Percentiles rank a stretch among this genome's conserved stretches.
Evolutionary conservation across 1,284 basidiomycete species (phyloP).

Genomic region (Coniferiporia sulphurascens): DNA sequence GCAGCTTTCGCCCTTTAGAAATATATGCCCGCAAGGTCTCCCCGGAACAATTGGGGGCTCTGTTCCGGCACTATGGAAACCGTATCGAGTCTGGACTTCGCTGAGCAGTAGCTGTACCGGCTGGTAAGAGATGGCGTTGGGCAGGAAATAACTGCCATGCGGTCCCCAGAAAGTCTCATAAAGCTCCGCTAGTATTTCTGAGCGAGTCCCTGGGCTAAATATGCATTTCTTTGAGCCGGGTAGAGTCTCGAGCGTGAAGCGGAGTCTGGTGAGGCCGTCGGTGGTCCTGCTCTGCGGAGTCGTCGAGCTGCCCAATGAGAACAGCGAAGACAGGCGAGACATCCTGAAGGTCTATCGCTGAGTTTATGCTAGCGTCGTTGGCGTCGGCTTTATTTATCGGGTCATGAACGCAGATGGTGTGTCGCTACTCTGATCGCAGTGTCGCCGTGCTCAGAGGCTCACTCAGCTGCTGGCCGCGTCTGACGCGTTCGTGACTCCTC

Average conservation of each 20-base stretch:
- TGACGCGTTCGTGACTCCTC: background rate
- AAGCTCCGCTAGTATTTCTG: conserved; percentile 72
- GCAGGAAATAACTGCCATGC: conserved; percentile 64
- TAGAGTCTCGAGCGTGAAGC: conserved; percentile 73
- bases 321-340: conserved; percentile 17
- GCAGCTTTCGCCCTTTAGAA: conserved; percentile 82
- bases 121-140: conserved; percentile 53
- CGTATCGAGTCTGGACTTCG: conserved; percentile 57
- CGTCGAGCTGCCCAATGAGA: conserved; percentile 26
- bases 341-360: background rate
- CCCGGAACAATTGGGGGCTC: conserved; percentile 57
- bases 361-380: background rate
- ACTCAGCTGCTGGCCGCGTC: background rate
- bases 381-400: background rate
- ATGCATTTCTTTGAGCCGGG: conserved; percentile 69
- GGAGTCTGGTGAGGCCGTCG: conserved; percentile 63
- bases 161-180: conserved; percentile 77
- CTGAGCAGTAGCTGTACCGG: conserved; percentile 57
- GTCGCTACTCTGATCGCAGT: background rate
- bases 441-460: background rate
- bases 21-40: conserved; percentile 69
- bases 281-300: conserved; percentile 30
- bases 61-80: conserved; percentile 50
- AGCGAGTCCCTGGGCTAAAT: conserved; percentile 64
- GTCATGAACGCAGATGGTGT: background rate